Evolutionary conservation across 2,329 filamentous ascomycete species (phyloP).

Genomic region (Pseudodiploospora longispora): DNA sequence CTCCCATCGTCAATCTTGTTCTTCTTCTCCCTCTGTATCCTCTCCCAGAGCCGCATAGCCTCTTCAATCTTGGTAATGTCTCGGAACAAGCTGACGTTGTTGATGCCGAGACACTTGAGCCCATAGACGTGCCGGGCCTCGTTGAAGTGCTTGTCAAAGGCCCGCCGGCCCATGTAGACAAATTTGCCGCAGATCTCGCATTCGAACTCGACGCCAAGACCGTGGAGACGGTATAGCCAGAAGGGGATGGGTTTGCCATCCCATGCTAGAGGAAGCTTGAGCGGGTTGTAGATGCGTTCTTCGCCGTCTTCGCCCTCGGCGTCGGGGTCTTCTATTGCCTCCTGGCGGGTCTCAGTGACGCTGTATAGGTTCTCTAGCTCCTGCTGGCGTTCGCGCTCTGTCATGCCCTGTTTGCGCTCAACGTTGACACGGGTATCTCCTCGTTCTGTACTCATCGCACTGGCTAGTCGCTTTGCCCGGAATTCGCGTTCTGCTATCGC

Average conservation of each 20-base stretch:
- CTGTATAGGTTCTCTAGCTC: conserved; percentile 81
- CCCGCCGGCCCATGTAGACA: conserved; percentile 94
- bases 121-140: conserved; percentile 90
- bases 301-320: conserved; percentile 70
- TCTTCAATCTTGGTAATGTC: conserved; percentile 93
- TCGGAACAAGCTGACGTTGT: conserved; percentile 80
- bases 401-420: conserved; percentile 95
- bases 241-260: conserved; percentile 98
- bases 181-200: conserved; percentile 98
- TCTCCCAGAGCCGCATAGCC: conserved; percentile 82
- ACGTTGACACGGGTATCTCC: conserved; percentile 89
- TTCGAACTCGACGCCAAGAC: conserved; percentile 85
- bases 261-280: conserved; percentile 94
- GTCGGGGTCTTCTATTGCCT: conserved; percentile 45
- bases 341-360: conserved; percentile 22
- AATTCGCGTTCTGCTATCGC: conserved; percentile 86
- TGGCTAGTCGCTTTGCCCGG: conserved; percentile 69
- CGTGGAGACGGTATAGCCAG: conserved; percentile 97
- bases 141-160: conserved; percentile 98
- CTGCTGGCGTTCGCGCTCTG: conserved; percentile 86
- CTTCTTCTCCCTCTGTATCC: conserved; percentile 81
- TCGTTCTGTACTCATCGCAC: conserved; percentile 78
- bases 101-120: conserved; percentile 87
- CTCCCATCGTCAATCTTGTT: conserved; percentile 69
- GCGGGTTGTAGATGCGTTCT: conserved; percentile 90